Conservation (phyloP, 176 grass and related monocot genomes). For the Stipa capillata region DNA sequence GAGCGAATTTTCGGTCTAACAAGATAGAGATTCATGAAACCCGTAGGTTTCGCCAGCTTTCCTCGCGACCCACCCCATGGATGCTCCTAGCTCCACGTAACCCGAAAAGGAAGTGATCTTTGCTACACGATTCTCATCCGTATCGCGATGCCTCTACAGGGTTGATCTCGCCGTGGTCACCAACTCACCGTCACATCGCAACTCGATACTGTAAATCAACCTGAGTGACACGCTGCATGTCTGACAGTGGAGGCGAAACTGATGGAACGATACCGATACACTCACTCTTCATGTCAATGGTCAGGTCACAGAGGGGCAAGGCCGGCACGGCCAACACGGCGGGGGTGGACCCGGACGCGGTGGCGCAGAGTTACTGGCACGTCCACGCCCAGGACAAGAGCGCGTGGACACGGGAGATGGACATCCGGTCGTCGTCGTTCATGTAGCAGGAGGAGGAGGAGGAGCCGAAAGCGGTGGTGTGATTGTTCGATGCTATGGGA, state of each 20-base stretch:
- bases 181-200: background rate
- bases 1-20: background rate
- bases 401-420: conserved; percentile 94
- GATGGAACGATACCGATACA: background rate
- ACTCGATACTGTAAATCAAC: background rate
- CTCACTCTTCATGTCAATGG: background rate
- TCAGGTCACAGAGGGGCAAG: conserved; percentile 37
- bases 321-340: background rate
- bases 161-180: background rate
- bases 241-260: background rate
- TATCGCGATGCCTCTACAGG: background rate
- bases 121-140: background rate
- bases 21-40: background rate
- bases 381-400: conserved; percentile 73
- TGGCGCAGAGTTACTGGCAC: conserved; percentile 91
- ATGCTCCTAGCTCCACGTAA: background rate
- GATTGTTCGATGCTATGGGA: background rate
- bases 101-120: background rate
- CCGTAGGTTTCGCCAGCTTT: background rate
- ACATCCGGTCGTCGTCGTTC: conserved; percentile 47
- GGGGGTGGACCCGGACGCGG: conserved; percentile 63
- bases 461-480: background rate
- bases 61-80: background rate
- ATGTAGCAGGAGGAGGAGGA: conserved; percentile 1
- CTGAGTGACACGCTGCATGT: background rate